These are phyloP conservation scores for Huiozyma sinensis DNA, from an alignment of 805 yeast genomes.

Conservation along the genomic window DNA sequence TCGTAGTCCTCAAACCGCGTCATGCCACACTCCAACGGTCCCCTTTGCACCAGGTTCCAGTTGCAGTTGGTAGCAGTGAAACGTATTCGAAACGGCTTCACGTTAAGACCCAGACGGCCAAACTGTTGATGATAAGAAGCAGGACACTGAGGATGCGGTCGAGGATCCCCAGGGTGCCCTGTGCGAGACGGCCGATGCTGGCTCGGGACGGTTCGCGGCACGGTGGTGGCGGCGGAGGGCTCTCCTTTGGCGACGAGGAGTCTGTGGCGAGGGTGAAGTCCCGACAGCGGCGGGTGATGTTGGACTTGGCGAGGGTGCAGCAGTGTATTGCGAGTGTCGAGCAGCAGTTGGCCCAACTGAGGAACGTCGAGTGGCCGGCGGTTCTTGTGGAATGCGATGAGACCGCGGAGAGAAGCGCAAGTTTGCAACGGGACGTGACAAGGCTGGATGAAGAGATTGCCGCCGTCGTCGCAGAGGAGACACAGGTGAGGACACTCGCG, in stretches of 20 bases:
- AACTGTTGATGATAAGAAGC: background rate
- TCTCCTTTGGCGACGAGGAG: constrained; percentile 22
- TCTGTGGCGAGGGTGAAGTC: constrained; percentile 25
- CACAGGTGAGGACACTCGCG: constrained; percentile 7
- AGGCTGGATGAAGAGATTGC: background rate
- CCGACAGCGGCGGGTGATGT: constrained; percentile 23
- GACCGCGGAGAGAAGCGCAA: background rate
- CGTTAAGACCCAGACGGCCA: no score
- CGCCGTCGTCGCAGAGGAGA: background rate
- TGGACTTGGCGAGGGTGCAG: constrained; percentile 20
- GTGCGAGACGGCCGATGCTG: background rate
- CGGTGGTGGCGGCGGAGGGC: background rate
- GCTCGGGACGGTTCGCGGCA: background rate
- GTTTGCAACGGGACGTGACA: background rate
- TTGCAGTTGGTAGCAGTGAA: background rate
- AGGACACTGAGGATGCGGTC: background rate
- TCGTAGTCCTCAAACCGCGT: constrained; percentile 27
- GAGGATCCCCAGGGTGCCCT: background rate
- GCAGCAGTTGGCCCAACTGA: constrained; percentile 5
- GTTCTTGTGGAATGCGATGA: background rate
- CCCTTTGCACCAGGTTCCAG: background rate
- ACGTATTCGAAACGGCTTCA: constrained; percentile 1
- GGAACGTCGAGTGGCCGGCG: background rate
- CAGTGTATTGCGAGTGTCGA: constrained; percentile 22
- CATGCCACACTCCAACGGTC: background rate